Conservation (phyloP, 2,329 filamentous ascomycete species). For the Coniochaeta ligniaria region DNA sequence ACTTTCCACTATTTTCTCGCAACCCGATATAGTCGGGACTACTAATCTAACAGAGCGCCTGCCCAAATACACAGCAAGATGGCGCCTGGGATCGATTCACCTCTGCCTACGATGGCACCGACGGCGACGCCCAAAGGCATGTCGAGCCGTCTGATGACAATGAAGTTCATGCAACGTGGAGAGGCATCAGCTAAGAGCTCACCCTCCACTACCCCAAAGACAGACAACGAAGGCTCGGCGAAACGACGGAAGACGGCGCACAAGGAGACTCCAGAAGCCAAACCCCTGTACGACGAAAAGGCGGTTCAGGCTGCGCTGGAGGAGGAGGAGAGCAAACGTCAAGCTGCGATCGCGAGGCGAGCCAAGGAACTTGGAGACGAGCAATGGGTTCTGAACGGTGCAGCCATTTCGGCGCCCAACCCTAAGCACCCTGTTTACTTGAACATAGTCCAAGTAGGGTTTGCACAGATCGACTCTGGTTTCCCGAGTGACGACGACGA, state of each 20-base stretch:
- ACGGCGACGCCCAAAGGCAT: constrained; percentile 52
- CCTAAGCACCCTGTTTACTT: constrained; percentile 29
- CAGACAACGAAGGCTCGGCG: constrained; percentile 40
- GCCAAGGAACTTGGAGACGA: constrained; percentile 60
- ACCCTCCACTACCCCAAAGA: constrained; percentile 30
- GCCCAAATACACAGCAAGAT: constrained; percentile 4
- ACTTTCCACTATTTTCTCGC: neutral
- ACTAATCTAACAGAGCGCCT: too few relatives aligned
- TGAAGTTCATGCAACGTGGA: constrained; percentile 97
- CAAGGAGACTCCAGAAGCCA: constrained; percentile 29
- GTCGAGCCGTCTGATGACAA: constrained; percentile 82
- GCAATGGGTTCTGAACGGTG: constrained; percentile 64
- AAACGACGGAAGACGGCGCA: constrained; percentile 56
- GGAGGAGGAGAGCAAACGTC: constrained; percentile 59
- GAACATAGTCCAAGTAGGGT: constrained; percentile 53
- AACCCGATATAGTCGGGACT: too few relatives aligned
- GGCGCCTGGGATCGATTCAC: constrained; percentile 8
- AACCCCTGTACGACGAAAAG: constrained; percentile 46
- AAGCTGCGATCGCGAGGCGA: constrained; percentile 53
- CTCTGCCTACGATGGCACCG: constrained; percentile 13
- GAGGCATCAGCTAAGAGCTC: constrained; percentile 49
- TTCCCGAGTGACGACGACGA: constrained; percentile 24
- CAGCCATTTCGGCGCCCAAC: constrained; percentile 28
- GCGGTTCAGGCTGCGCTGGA: constrained; percentile 57
- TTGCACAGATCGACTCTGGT: constrained; percentile 38